Percentiles rank a stretch among this genome's conserved stretches.
phyloP scores from a whole-genome alignment of 129 eudicot genomes.

The Scalesia atractyloides region DNA sequence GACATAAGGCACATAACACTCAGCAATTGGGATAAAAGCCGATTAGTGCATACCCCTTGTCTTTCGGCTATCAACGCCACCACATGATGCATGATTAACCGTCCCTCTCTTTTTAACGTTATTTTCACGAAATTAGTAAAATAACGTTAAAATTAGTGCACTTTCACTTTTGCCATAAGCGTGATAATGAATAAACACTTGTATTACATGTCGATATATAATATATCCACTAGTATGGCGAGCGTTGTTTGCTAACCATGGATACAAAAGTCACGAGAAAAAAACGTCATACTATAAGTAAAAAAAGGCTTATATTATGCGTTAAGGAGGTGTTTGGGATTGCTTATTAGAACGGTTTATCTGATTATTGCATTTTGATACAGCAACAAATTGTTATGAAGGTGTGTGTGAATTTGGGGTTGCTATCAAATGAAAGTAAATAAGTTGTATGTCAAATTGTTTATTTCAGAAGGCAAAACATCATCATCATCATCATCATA shows the following conservation, averaged over 20 bases:
- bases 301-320: not conserved
- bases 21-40: too few relatives aligned
- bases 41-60: too few relatives aligned
- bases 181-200: not conserved
- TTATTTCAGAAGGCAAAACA: slow-evolving; percentile 2
- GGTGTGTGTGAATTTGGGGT: not conserved
- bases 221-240: not conserved
- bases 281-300: not conserved
- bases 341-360: not conserved
- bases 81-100: too few relatives aligned
- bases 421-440: not conserved
- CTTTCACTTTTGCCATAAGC: too few relatives aligned
- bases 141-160: too few relatives aligned
- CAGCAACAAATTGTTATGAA: not conserved
- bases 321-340: not conserved
- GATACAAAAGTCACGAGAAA: not conserved
- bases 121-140: too few relatives aligned
- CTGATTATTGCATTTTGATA: not conserved
- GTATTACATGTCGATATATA: not conserved
- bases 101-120: too few relatives aligned
- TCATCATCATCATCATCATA: too few relatives aligned
- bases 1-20: too few relatives aligned
- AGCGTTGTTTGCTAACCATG: too few relatives aligned
- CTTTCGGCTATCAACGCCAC: too few relatives aligned
- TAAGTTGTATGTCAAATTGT: not conserved